Evolutionary conservation across 495 filamentous ascomycete species (phyloP).

Genomic region (Astrocystis sublimbata): DNA sequence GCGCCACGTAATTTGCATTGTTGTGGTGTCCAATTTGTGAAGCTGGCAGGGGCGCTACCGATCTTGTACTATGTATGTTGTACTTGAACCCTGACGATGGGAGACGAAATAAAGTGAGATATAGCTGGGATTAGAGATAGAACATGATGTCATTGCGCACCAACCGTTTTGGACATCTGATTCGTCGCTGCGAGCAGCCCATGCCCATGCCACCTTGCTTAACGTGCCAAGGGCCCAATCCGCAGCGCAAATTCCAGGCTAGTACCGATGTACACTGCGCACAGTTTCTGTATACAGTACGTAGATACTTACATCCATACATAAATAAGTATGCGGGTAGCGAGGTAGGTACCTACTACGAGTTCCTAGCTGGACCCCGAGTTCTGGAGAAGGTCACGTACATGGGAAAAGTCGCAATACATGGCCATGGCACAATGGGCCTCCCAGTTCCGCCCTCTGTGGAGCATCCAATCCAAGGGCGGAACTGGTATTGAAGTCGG

Average conservation of each 20-base stretch:
- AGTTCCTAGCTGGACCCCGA: conserved; percentile 11
- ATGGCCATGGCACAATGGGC: not conserved
- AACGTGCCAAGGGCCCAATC: not conserved
- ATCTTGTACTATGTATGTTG: no score
- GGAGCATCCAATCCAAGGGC: not conserved
- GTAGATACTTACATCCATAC: no score
- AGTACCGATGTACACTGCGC: no score
- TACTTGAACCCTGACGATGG: not conserved
- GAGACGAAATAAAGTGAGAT: conserved; percentile 1
- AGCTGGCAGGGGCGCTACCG: no score
- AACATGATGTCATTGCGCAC: conserved; percentile 12
- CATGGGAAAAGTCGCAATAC: conserved; percentile 1
- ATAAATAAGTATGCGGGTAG: no score
- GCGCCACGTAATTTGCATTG: no score
- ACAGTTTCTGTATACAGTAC: no score
- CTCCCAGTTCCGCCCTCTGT: not conserved
- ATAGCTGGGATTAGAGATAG: not conserved
- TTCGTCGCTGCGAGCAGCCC: not conserved
- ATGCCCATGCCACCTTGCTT: no score
- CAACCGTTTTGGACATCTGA: conserved; percentile 1
- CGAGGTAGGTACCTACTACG: no score
- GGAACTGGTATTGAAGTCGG: no score
- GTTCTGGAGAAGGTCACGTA: not conserved
- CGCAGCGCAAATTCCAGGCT: conserved; percentile 5
- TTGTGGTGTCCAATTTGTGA: not conserved